Evolutionary conservation across 257 asterid genomes (phyloP).

Genomic region (Capsicum chinense): DNA sequence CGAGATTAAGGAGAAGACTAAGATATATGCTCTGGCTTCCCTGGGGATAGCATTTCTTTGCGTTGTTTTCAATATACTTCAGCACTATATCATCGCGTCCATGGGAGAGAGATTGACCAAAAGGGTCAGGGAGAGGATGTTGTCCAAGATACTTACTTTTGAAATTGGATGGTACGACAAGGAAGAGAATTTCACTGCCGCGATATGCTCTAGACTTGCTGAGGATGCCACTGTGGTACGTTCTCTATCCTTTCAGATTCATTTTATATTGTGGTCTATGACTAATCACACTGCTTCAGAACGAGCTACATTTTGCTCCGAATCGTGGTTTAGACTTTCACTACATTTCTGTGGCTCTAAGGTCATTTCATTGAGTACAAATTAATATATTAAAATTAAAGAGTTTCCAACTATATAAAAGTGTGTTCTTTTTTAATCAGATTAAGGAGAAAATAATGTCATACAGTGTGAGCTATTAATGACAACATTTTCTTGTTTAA

Average conservation of each 20-base stretch:
- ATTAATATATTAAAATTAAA: neutral
- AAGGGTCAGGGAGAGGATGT: slow-evolving; percentile 81
- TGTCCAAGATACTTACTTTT: slow-evolving; percentile 83
- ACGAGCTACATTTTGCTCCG: neutral
- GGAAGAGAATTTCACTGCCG: slow-evolving; percentile 77
- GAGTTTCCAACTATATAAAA: neutral
- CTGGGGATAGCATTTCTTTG: slow-evolving; percentile 73
- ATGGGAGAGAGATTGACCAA: slow-evolving; percentile 92
- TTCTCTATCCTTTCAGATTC: neutral
- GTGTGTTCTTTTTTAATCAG: too few relatives aligned
- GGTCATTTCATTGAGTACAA: neutral
- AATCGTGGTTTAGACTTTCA: neutral
- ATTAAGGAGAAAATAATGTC: too few relatives aligned
- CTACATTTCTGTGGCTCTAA: neutral
- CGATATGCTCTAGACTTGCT: slow-evolving; percentile 79
- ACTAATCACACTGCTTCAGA: neutral
- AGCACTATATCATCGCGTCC: slow-evolving; percentile 80
- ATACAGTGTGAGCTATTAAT: too few relatives aligned
- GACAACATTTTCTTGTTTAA: neutral
- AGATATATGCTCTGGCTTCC: slow-evolving; percentile 55
- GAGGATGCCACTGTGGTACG: slow-evolving; percentile 92
- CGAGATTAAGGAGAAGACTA: slow-evolving; percentile 60
- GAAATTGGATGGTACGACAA: slow-evolving; percentile 94
- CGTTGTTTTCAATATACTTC: slow-evolving; percentile 56
- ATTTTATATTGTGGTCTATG: neutral